A percentile compares a stretch with the other conserved stretches of the same genome.
These are phyloP conservation scores for Diplodia seriata DNA, from an alignment of 2,329 filamentous ascomycete species.

Conservation along the genomic window DNA sequence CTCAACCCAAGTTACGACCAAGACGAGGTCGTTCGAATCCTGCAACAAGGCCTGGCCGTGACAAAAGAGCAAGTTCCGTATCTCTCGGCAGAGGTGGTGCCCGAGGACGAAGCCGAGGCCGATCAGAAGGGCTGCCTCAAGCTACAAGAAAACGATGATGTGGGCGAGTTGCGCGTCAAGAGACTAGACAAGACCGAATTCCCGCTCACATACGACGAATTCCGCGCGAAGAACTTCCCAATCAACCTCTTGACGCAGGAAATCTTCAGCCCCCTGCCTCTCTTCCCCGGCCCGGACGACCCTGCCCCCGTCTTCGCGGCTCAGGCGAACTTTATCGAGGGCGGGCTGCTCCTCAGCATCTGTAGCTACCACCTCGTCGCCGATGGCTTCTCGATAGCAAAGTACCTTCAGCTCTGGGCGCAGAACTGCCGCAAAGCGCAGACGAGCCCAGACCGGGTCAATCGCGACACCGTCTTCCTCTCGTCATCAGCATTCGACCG, in stretches of 20 bases:
- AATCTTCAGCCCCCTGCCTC: not conserved
- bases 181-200: conserved; percentile 1
- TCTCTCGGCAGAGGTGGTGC: conserved; percentile 6
- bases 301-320: conserved; percentile 41
- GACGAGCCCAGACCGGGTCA: not conserved
- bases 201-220: conserved; percentile 20
- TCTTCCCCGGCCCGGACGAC: not conserved
- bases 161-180: not conserved
- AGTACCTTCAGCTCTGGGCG: conserved; percentile 33
- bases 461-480: conserved; percentile 9
- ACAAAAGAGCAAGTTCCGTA: conserved; percentile 21
- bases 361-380: conserved; percentile 45
- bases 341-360: conserved; percentile 45
- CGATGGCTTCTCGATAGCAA: conserved; percentile 39
- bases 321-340: conserved; percentile 46
- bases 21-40: conserved; percentile 9
- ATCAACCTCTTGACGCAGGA: not conserved
- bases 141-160: not conserved
- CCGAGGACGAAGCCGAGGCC: not conserved
- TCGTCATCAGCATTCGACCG: conserved; percentile 23
- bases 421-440: conserved; percentile 20
- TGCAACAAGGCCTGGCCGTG: not conserved
- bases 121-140: conserved; percentile 1
- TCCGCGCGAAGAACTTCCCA: conserved; percentile 16
- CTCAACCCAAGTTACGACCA: not conserved